phyloP scores from a whole-genome alignment of 352 stramenopile genomes.

The Globisporangium paddicum region DNA sequence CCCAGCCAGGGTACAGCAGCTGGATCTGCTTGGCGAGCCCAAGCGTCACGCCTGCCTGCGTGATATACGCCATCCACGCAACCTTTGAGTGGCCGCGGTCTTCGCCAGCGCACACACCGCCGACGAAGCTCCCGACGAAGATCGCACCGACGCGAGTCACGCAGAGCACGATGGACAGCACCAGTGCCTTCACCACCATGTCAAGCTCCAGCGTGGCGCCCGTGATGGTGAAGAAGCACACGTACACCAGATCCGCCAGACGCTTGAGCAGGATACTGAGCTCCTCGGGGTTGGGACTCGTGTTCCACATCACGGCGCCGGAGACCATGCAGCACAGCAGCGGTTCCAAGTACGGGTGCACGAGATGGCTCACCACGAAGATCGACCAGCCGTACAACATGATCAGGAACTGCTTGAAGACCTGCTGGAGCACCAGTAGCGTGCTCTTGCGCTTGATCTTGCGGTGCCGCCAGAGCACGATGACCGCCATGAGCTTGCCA shows the following conservation, averaged over 20 bases:
- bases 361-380: conserved; percentile 54
- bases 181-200: conserved; percentile 56
- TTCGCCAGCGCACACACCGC: conserved; percentile 40
- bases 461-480: conserved; percentile 48
- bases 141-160: conserved; percentile 49
- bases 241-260: conserved; percentile 55
- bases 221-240: conserved; percentile 75
- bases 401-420: conserved; percentile 54
- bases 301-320: conserved; percentile 64
- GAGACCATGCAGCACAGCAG: conserved; percentile 69
- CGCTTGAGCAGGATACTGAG: conserved; percentile 45
- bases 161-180: conserved; percentile 46
- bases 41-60: conserved; percentile 60
- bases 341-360: conserved; percentile 60
- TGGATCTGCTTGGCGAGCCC: conserved; percentile 71
- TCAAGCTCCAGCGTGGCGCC: conserved; percentile 60
- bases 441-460: conserved; percentile 51
- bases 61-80: conserved; percentile 76
- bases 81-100: conserved; percentile 37
- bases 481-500: conserved; percentile 48
- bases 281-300: conserved; percentile 46
- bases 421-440: conserved; percentile 28
- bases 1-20: conserved; percentile 63
- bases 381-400: conserved; percentile 55
- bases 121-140: conserved; percentile 53